These are phyloP conservation scores for Crithidia mellificae DNA, from an alignment of 208 protist genomes.

Conservation along the genomic window DNA sequence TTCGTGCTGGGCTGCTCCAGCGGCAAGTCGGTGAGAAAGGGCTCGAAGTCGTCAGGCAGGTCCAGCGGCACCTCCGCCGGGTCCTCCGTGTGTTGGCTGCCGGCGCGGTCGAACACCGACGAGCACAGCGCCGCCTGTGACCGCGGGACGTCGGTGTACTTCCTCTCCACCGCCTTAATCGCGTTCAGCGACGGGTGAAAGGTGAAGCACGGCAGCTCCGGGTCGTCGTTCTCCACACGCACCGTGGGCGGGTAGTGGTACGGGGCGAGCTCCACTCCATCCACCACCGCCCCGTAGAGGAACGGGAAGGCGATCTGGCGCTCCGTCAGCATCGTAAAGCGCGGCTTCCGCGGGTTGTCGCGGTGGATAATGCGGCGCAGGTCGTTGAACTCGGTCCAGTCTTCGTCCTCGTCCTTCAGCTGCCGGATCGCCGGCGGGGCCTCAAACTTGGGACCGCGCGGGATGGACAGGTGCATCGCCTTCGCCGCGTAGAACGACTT, in stretches of 20 bases:
- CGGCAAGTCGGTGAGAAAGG: conserved; percentile 83
- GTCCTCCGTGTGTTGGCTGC: conserved; percentile 28
- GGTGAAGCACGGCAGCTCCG: conserved; percentile 98
- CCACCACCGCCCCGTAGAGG: conserved; percentile 98
- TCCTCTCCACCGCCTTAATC: conserved; percentile 86
- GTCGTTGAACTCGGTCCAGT: conserved; percentile 99
- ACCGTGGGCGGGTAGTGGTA: conserved; percentile 95
- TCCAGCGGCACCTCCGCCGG: conserved; percentile 25
- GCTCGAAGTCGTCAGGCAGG: conserved; percentile 76
- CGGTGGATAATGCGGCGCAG: conserved; percentile 99
- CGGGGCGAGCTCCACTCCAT: conserved; percentile 88
- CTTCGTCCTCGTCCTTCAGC: conserved; percentile 95
- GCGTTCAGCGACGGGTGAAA: conserved; percentile 99
- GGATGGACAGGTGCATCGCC: conserved; percentile 99
- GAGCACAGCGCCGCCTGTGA: conserved; percentile 46
- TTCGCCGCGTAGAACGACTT: conserved; percentile 99
- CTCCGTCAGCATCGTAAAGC: conserved; percentile 98
- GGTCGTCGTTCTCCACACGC: conserved; percentile 95
- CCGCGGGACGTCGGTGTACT: conserved; percentile 38
- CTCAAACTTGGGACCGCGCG: conserved; percentile 98
- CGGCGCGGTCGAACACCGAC: conserved; percentile 24
- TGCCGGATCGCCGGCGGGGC: conserved; percentile 50
- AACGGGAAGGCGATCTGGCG: conserved; percentile 99
- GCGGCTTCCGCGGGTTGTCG: conserved; percentile 89
- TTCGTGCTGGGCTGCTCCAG: conserved; percentile 94